Conservation (phyloP, 805 yeast genomes). For the Kodamaea restingae region DNA sequence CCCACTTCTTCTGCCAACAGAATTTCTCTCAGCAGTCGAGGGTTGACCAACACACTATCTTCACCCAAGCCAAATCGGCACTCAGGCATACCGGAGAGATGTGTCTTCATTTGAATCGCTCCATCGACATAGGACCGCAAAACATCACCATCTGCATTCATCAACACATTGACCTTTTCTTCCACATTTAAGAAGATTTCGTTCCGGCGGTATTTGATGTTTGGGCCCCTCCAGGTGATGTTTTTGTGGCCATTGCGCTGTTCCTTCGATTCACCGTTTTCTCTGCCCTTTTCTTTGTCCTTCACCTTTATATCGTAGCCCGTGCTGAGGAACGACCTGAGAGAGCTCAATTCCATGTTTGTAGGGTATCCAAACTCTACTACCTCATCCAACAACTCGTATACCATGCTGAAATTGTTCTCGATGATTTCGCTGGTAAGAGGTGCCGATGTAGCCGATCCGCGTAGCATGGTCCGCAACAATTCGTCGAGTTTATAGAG, state of each 20-base stretch:
- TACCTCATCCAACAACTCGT: conserved; percentile 74
- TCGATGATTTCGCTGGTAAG: conserved; percentile 43
- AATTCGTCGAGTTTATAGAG: conserved; percentile 58
- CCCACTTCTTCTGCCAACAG: conserved; percentile 13
- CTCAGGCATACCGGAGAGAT: conserved; percentile 75
- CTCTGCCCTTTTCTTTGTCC: conserved; percentile 4
- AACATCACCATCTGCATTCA: conserved; percentile 60
- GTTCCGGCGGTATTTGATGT: conserved; percentile 74
- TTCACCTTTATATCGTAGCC: conserved; percentile 18
- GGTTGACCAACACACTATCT: conserved; percentile 23
- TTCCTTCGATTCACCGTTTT: not conserved
- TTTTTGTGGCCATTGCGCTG: conserved; percentile 7
- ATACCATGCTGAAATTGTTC: conserved; percentile 63
- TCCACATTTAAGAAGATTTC: conserved; percentile 73
- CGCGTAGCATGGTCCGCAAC: conserved; percentile 32
- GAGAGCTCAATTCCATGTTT: conserved; percentile 46
- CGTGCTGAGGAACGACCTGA: conserved; percentile 18
- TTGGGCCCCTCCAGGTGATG: conserved; percentile 66
- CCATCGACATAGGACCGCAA: conserved; percentile 76
- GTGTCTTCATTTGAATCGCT: conserved; percentile 62
- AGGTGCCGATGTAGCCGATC: conserved; percentile 6
- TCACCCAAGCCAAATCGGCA: conserved; percentile 80
- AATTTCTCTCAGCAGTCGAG: conserved; percentile 2
- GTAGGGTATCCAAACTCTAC: conserved; percentile 78
- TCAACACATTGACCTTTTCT: conserved; percentile 69